Evolutionary conservation across 148 eudicot genomes (phyloP).

Genomic region (Chenopodium berlandieri): DNA sequence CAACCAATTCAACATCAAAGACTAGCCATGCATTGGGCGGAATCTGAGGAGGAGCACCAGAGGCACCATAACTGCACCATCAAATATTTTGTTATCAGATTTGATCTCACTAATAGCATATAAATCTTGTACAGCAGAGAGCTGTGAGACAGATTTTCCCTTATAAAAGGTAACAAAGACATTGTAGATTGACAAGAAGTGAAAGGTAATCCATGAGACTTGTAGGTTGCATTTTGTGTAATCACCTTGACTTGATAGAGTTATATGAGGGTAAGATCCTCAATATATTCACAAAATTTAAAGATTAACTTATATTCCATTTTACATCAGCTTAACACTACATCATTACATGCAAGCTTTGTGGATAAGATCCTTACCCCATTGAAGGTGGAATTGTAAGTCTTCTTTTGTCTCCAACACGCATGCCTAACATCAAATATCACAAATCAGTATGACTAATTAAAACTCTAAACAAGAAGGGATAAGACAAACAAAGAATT

Average conservation of each 20-base stretch:
- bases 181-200: background rate
- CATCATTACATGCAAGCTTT: background rate
- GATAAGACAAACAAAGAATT: background rate
- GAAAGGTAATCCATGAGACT: too few relatives aligned
- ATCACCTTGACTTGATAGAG: background rate
- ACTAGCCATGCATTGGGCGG: constrained; percentile 74
- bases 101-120: background rate
- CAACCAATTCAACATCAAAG: constrained; percentile 73
- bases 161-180: background rate
- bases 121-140: background rate
- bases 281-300: background rate
- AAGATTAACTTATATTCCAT: too few relatives aligned
- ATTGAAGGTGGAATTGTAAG: constrained; percentile 90
- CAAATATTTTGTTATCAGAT: background rate
- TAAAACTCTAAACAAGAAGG: background rate
- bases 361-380: constrained; percentile 56
- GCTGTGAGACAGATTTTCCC: background rate
- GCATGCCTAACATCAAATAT: constrained; percentile 66
- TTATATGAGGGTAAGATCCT: background rate
- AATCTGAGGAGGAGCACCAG: constrained; percentile 45
- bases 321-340: too few relatives aligned
- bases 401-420: constrained; percentile 90
- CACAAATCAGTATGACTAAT: background rate
- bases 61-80: constrained; percentile 61
- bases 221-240: too few relatives aligned